Base-by-base conservation (phyloP, 106 monocot species). In the Allium fistulosum region DNA sequence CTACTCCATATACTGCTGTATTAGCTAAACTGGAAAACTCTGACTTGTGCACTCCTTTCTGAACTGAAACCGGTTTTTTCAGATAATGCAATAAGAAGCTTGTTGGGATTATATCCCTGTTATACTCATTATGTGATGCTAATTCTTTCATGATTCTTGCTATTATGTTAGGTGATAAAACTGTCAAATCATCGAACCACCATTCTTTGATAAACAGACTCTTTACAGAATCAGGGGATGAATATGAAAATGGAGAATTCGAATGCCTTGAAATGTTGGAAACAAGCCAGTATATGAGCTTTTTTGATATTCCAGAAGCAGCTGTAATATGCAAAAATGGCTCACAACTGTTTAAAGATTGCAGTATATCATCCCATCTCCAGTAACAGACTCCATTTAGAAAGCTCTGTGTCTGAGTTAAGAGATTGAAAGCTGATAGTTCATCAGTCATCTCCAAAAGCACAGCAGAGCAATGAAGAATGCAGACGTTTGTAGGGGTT, bases 1-100 rank as follows among this genome's bases (percentile, higher is more conserved):
- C 83, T 26, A 93, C 90, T 0, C 97, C 97, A 52, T 93, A 72
- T 0, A 89, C 85, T 1, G 87, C 89, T 2, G 92, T 90, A 66
- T 93, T 92, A 7, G 97, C 97, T 14, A 99, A 77, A 4, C 80
- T 82, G 9, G 70, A 67, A 26, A 49, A 59, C 0, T 60, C 63
- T 1, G 7, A 11, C 53, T 22, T 72, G 66, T 65, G 18, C 37
- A 37, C 0, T 59, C 62, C 15, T 11, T 11, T 55, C 15, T 11
- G 11, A 53, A 2, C 7, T 37, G 37, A 37, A 52, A 6, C 6
- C 10, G 6, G n/a, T 74, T 16, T 53, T 61, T 71, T 84, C 46
- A 91, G 81, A 67, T 91, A 91, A 28, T 84, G 79, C 28, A 91
- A 68, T 2, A 91, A 72, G 72, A 91, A 91, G 56, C 77, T 81